phyloP scores from a whole-genome alignment of 2,329 filamentous ascomycete genomes.

The Colletotrichum lindemuthianum region DNA sequence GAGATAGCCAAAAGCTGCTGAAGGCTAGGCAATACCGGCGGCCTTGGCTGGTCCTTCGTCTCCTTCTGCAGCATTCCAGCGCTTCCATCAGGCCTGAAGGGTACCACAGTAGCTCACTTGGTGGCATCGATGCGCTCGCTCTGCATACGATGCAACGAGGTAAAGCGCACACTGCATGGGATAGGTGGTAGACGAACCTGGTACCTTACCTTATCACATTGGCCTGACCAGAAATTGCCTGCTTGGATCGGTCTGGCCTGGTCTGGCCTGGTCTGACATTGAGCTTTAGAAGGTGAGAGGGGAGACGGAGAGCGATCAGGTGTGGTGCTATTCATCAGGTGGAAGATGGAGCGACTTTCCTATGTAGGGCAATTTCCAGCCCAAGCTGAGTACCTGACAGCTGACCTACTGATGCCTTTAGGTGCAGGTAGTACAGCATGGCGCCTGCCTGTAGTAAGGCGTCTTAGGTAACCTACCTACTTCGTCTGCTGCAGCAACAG shows the following conservation, averaged over 20 bases:
- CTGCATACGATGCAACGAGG: not conserved
- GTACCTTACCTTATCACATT: constrained; percentile 22
- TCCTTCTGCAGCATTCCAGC: constrained; percentile 26
- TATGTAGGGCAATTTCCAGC: no score
- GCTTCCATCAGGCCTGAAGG: constrained; percentile 16
- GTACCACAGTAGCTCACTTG: constrained; percentile 2
- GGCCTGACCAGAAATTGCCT: not conserved
- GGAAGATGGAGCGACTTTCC: no score
- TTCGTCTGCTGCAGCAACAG: no score
- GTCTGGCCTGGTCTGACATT: no score
- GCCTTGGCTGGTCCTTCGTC: constrained; percentile 1
- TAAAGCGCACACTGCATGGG: not conserved
- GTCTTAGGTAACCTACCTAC: no score
- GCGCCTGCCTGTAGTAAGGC: no score
- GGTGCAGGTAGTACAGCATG: no score
- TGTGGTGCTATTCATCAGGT: not conserved
- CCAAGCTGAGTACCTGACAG: no score
- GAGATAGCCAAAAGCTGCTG: constrained; percentile 5
- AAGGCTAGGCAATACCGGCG: not conserved
- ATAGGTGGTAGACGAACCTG: not conserved
- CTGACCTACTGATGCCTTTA: no score
- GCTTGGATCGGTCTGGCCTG: not conserved
- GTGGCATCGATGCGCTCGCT: not conserved
- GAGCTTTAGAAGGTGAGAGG: not conserved
- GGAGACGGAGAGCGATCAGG: constrained; percentile 6